phyloP scores from a whole-genome alignment of 2,329 filamentous ascomycete species.

The Fusarium circinatum region DNA sequence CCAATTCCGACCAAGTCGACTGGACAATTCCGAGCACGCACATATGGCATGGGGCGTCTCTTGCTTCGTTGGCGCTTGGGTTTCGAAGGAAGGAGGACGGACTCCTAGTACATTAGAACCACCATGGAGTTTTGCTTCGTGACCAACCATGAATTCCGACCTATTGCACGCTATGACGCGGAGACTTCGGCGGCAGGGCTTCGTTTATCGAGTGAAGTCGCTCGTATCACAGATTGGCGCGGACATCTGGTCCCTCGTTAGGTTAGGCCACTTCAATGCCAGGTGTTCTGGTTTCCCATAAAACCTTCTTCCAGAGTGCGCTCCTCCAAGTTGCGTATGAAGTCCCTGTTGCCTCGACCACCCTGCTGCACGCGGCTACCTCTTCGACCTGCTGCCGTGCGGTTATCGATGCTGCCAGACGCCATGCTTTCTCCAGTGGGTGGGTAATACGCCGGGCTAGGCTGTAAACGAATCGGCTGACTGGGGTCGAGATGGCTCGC shows the following conservation, averaged over 20 bases:
- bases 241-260: conserved; percentile 31
- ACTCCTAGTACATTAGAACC: conserved; percentile 21
- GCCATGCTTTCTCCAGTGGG: conserved; percentile 86
- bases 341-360: conserved; percentile 77
- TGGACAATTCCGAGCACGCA: neutral
- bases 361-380: conserved; percentile 76
- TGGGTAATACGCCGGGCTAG: conserved; percentile 96
- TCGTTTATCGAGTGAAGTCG: conserved; percentile 14
- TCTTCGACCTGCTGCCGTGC: conserved; percentile 72
- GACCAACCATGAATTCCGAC: conserved; percentile 30
- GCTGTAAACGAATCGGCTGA: conserved; percentile 91
- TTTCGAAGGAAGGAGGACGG: conserved; percentile 8
- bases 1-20: conserved; percentile 4
- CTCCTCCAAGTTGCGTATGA: conserved; percentile 94
- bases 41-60: conserved; percentile 9
- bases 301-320: conserved; percentile 93
- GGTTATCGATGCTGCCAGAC: conserved; percentile 62
- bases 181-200: conserved; percentile 3
- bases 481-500: conserved; percentile 96
- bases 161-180: conserved; percentile 17
- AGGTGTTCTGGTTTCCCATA: conserved; percentile 70
- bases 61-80: conserved; percentile 20
- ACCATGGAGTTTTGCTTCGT: conserved; percentile 11
- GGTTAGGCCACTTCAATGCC: conserved; percentile 67
- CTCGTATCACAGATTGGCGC: conserved; percentile 28